Base-by-base conservation (phyloP, 352 stramenopile species). In the Phytophthora pisi region DNA sequence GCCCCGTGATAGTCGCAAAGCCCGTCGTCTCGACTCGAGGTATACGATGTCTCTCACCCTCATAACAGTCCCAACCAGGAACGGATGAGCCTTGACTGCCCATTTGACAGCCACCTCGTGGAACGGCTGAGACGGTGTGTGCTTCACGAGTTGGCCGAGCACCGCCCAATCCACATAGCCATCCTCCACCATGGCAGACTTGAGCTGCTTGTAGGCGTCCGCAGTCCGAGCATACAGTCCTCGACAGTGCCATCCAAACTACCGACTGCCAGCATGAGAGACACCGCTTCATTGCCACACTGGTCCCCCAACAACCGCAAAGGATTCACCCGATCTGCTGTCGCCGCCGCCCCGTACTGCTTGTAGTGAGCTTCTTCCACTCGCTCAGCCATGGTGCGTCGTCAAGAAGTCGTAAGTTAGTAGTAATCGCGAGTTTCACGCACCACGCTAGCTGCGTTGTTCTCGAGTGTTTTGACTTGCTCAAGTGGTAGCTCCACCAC, bases 31-130 rank as follows among this genome's bases (percentile, higher is more conserved):
- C 78, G 49, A 90, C 20, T 20, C 78, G 49, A 90, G 66, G 60
- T 79, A 87, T 18, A 90, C 82, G 36, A 88, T 74, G 62, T 89
- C 82, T 7, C 82, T 78, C 26, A 80, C 78, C 60, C 74, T 69
- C 54, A 87, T 68, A 10, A 88, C 52, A 15, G 71, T 66, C 28
- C 76, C 73, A n/a, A 90, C 70, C 23, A 79, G 58, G 34, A 84
- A 74, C 31, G 75, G 60, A 26, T 82, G 77, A 15, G 68, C 67
- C 55, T 90, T 89, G 30, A 87, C 80, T 3, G 60, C 67, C 82
- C 82, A 91, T 43, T 85, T 83, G 54, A 91, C 43, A 2, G 64
- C 46, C 10, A 89, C 51, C 18, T 68, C 74, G 16, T 74, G 74
- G 65, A 91, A 89, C 28, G 82, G 82, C 15, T 87, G 69, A 2